phyloP scores from a whole-genome alignment of 305 asterid genomes.

The Fraxinus sp. region DNA sequence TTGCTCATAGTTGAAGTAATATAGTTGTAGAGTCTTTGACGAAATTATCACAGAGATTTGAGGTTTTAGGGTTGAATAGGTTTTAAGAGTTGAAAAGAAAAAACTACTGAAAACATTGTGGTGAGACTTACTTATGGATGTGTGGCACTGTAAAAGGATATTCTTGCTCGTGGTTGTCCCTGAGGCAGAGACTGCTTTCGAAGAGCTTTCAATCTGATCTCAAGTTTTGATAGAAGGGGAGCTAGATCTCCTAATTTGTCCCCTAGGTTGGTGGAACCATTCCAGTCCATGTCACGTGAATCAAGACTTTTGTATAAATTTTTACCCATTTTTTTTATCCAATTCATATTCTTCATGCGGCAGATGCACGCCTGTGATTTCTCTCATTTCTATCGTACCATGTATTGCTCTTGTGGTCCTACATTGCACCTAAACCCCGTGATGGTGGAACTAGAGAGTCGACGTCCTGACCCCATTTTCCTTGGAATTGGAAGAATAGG shows the following conservation, averaged over 20 bases:
- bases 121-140: not conserved
- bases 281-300: not conserved
- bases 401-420: not conserved
- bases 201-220: not conserved
- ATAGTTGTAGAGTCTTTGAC: not conserved
- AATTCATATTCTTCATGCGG: not conserved
- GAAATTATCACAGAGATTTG: not conserved
- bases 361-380: not conserved
- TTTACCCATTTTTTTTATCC: not conserved
- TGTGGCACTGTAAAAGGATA: not conserved
- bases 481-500: not conserved
- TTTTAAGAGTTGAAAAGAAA: not conserved
- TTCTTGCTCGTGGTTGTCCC: not conserved
- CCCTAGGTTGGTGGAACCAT: not conserved
- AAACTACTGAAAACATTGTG: not conserved
- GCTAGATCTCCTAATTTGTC: not conserved
- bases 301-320: not conserved
- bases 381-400: not conserved
- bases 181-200: not conserved
- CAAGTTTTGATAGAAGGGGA: not conserved
- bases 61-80: not conserved
- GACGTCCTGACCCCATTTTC: not conserved
- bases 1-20: not conserved
- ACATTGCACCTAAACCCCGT: not conserved
- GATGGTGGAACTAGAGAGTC: not conserved